Evolutionary conservation across 208 protist genomes (phyloP).

Genomic region (Crithidia sp.): DNA sequence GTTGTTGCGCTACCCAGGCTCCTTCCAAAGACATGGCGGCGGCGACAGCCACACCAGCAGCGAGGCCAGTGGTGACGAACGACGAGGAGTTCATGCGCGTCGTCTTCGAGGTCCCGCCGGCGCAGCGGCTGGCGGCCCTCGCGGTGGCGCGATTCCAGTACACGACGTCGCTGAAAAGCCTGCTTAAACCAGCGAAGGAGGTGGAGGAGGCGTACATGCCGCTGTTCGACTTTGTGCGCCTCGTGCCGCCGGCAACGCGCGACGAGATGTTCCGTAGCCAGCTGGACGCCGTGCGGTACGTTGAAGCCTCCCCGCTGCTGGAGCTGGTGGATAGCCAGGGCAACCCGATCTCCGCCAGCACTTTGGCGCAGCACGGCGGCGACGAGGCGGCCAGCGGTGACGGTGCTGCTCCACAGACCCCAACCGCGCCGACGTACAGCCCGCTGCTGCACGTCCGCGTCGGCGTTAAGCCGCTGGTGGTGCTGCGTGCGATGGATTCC

Average conservation of each 20-base stretch:
- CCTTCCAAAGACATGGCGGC: neutral
- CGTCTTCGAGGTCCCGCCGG: constrained; percentile 39
- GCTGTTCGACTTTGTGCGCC: constrained; percentile 60
- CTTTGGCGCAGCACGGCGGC: neutral
- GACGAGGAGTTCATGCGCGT: constrained; percentile 13
- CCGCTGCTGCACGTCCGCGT: constrained; percentile 27
- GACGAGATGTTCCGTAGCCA: constrained; percentile 52
- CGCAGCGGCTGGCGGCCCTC: constrained; percentile 56
- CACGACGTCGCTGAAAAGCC: no score
- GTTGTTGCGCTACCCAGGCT: constrained; percentile 1
- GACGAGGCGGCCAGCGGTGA: neutral
- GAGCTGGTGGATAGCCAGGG: constrained; percentile 33
- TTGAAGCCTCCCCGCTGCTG: constrained; percentile 40
- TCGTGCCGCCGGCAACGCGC: constrained; percentile 45
- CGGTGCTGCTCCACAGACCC: neutral
- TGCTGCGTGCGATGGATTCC: constrained; percentile 6
- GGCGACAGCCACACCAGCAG: neutral
- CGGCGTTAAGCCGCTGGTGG: constrained; percentile 9
- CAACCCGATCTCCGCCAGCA: neutral
- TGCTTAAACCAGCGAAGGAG: no score
- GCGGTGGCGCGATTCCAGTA: constrained; percentile 35
- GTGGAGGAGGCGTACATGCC: constrained; percentile 25
- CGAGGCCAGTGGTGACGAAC: neutral
- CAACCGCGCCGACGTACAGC: constrained; percentile 8
- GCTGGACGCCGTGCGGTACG: constrained; percentile 39